Conservation (phyloP, 805 yeast species). For the Pichia occidentalis region DNA sequence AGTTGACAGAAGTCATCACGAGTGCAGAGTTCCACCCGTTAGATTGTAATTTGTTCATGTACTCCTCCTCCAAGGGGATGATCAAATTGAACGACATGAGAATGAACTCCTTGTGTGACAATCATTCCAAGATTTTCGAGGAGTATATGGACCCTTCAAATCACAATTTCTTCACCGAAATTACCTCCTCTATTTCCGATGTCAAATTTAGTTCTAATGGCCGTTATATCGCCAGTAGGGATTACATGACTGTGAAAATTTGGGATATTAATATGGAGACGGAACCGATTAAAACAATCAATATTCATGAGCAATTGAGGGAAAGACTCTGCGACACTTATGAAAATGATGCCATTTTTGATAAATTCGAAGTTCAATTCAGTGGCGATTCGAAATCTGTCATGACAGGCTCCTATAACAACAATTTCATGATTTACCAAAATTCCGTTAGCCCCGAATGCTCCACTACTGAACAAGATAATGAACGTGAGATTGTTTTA, state of each 20-base stretch:
- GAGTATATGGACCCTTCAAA: slow-evolving; percentile 88
- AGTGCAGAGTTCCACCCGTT: slow-evolving; percentile 94
- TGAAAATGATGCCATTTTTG: slow-evolving; percentile 97
- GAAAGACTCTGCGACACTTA: slow-evolving; percentile 94
- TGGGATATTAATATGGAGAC: slow-evolving; percentile 99
- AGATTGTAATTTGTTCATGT: slow-evolving; percentile 90
- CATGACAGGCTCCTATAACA: slow-evolving; percentile 96
- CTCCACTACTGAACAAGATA: slow-evolving; percentile 20
- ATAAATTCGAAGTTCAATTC: slow-evolving; percentile 94
- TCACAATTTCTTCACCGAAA: slow-evolving; percentile 95
- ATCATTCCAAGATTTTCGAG: slow-evolving; percentile 80
- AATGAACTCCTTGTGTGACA: slow-evolving; percentile 87
- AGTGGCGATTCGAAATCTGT: slow-evolving; percentile 87
- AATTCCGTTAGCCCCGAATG: slow-evolving; percentile 43
- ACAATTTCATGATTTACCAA: slow-evolving; percentile 95
- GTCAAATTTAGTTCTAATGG: slow-evolving; percentile 91
- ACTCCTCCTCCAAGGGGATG: slow-evolving; percentile 91
- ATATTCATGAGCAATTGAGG: slow-evolving; percentile 90
- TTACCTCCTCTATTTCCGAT: slow-evolving; percentile 89
- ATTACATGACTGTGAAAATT: slow-evolving; percentile 92
- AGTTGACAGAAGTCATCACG: slow-evolving; percentile 94
- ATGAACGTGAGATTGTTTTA: slow-evolving; percentile 62
- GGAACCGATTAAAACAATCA: slow-evolving; percentile 88
- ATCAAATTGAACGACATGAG: slow-evolving; percentile 96
- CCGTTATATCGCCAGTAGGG: slow-evolving; percentile 91